phyloP scores from a whole-genome alignment of 2,329 filamentous ascomycete species.

The Lasiodiplodia sp. region DNA sequence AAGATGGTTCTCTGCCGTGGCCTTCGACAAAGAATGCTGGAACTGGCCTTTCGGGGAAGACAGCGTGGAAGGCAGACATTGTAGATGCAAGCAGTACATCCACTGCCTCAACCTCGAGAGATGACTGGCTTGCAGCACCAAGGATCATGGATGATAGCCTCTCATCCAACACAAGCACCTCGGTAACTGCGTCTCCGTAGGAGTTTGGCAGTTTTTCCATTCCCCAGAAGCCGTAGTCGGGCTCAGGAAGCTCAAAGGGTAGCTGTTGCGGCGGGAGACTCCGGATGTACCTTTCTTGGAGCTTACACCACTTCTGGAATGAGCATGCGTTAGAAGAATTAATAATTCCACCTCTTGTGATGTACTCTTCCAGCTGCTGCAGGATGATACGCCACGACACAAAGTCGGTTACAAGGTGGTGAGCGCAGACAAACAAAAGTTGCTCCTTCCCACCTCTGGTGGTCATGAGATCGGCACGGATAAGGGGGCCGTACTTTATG shows the following conservation, averaged over 20 bases:
- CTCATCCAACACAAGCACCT: slow-evolving; percentile 41
- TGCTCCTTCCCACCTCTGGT: slow-evolving; percentile 36
- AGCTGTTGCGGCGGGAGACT: slow-evolving; percentile 37
- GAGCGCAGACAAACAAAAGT: slow-evolving; percentile 43
- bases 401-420: slow-evolving; percentile 47
- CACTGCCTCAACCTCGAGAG: slow-evolving; percentile 5
- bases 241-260: slow-evolving; percentile 37
- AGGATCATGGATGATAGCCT: slow-evolving; percentile 40
- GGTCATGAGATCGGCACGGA: slow-evolving; percentile 53
- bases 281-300: slow-evolving; percentile 42
- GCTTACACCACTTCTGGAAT: slow-evolving; percentile 47
- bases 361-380: slow-evolving; percentile 45
- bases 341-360: slow-evolving; percentile 35
- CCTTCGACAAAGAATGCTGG: slow-evolving; percentile 33
- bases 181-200: slow-evolving; percentile 43
- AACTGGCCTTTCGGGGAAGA: slow-evolving; percentile 11
- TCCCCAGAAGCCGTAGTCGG: slow-evolving; percentile 48
- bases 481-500: slow-evolving; percentile 46
- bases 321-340: slow-evolving; percentile 42
- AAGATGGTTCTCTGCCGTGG: slow-evolving; percentile 37
- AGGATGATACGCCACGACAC: slow-evolving; percentile 51
- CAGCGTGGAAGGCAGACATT: slow-evolving; percentile 11
- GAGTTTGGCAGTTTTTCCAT: slow-evolving; percentile 44
- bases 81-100: slow-evolving; percentile 15
- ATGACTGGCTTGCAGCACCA: not conserved